Percentiles rank a stretch among this genome's conserved stretches.
These are phyloP conservation scores for Allium fistulosum DNA, from an alignment of 106 monocot species.

Conservation along the genomic window DNA sequence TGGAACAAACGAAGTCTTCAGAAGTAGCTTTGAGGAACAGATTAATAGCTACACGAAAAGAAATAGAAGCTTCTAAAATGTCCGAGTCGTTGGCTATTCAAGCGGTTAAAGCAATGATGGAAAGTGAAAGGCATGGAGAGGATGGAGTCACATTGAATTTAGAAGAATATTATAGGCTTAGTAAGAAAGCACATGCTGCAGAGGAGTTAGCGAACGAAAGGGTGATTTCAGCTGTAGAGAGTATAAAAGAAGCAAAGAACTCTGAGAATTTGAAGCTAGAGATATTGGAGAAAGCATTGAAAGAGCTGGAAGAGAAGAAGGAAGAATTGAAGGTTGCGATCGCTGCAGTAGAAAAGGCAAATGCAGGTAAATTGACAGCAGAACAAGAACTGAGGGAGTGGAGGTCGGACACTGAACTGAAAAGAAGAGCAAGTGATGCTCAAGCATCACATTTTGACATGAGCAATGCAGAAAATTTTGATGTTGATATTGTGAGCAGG, in stretches of 20 bases:
- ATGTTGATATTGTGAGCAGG: neutral
- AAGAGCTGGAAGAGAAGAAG: conserved; percentile 33
- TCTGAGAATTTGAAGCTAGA: conserved; percentile 24
- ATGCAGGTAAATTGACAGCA: conserved; percentile 34
- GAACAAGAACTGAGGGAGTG: conserved; percentile 70
- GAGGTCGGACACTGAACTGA: conserved; percentile 40
- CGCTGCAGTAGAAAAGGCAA: conserved; percentile 42
- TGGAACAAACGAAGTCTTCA: conserved; percentile 30
- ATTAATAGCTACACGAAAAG: conserved; percentile 34
- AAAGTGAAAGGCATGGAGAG: conserved; percentile 3
- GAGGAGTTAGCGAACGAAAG: conserved; percentile 47
- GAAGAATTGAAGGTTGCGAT: conserved; percentile 28
- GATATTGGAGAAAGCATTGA: conserved; percentile 21
- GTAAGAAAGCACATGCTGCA: conserved; percentile 45
- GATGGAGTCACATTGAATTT: conserved; percentile 31
- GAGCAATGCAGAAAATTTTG: neutral
- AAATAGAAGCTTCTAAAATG: conserved; percentile 53
- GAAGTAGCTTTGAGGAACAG: conserved; percentile 27
- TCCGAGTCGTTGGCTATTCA: conserved; percentile 37
- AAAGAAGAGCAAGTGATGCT: conserved; percentile 27
- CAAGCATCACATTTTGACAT: conserved; percentile 5
- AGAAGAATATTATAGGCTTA: conserved; percentile 61
- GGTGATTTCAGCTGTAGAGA: conserved; percentile 31
- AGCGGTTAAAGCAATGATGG: conserved; percentile 51
- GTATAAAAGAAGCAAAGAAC: conserved; percentile 51